Conservation (phyloP, 1,284 basidiomycete species). For the Dichomitus squalens region DNA sequence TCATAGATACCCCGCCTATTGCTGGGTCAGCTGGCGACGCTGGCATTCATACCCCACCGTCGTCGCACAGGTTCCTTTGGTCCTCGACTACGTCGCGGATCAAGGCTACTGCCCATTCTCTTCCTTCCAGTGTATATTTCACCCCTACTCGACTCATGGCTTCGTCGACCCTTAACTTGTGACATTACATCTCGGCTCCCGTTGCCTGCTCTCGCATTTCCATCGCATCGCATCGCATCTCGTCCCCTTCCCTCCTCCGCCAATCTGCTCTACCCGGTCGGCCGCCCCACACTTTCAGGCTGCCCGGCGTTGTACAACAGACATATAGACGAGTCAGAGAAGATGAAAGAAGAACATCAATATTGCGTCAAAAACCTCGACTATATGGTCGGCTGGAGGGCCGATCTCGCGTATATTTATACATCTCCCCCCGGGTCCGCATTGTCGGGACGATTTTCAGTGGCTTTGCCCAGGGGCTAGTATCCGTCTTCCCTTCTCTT, state of each 20-base stretch:
- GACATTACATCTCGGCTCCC: conserved; percentile 44
- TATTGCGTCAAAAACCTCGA: conserved; percentile 28
- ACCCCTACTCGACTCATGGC: conserved; percentile 19
- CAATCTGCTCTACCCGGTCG: conserved; percentile 23
- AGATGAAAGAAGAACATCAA: conserved; percentile 32
- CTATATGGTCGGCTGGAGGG: conserved; percentile 26
- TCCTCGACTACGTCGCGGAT: conserved; percentile 16
- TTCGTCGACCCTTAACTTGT: conserved; percentile 38
- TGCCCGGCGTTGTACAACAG: conserved; percentile 37
- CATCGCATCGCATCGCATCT: conserved; percentile 25
- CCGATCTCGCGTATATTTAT: conserved; percentile 46
- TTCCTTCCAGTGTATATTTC: conserved; percentile 27
- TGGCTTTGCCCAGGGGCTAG: conserved; percentile 34
- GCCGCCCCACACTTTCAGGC: conserved; percentile 18
- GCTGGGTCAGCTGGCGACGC: conserved; percentile 37
- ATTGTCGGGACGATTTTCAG: conserved; percentile 27
- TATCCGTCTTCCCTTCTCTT: conserved; percentile 34
- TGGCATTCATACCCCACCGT: conserved; percentile 51
- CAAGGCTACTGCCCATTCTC: conserved; percentile 16
- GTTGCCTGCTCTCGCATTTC: conserved; percentile 44
- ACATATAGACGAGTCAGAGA: conserved; percentile 34
- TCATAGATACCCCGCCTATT: conserved; percentile 34
- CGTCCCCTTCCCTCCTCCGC: conserved; percentile 19
- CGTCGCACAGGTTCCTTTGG: conserved; percentile 17
- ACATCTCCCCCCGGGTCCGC: conserved; percentile 29